Percentiles rank a stretch among this genome's conserved stretches.
These are phyloP conservation scores for Phoma herbarum DNA, from an alignment of 2,329 filamentous ascomycete genomes.

Conservation along the genomic window DNA sequence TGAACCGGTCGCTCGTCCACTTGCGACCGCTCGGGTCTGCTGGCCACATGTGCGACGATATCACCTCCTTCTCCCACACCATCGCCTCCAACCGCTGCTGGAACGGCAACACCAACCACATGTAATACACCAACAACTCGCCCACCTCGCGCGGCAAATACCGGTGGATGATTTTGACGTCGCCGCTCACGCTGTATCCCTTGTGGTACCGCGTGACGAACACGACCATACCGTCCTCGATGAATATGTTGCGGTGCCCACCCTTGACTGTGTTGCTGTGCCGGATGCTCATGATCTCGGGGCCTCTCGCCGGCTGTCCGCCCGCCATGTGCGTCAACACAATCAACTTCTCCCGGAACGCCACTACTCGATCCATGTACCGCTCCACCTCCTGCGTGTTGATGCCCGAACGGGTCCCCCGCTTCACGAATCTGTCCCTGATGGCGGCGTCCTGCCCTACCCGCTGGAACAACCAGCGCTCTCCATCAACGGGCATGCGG, in stretches of 20 bases:
- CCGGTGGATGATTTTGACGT: slow-evolving; percentile 38
- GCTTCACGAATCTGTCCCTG: too few species aligned
- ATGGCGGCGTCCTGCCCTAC: too few species aligned
- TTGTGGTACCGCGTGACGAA: slow-evolving; percentile 33
- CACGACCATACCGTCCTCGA: slow-evolving; percentile 25
- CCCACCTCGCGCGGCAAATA: slow-evolving; percentile 38
- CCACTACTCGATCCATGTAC: slow-evolving; percentile 9
- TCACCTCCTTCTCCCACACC: slow-evolving; percentile 23
- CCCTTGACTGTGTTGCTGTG: slow-evolving; percentile 27
- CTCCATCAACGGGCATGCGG: slow-evolving; percentile 5
- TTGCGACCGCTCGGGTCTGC: slow-evolving; percentile 17
- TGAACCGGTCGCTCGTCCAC: slow-evolving; percentile 23
- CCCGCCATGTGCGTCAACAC: slow-evolving; percentile 29
- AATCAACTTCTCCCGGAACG: slow-evolving; percentile 31
- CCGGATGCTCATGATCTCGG: slow-evolving; percentile 20
- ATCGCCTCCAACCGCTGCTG: too few species aligned
- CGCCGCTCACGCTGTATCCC: slow-evolving; percentile 23
- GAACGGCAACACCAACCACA: slow-evolving; percentile 24
- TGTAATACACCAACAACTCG: slow-evolving; percentile 31
- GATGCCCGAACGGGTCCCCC: too few species aligned
- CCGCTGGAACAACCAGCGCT: slow-evolving; percentile 8
- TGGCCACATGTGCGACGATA: slow-evolving; percentile 26
- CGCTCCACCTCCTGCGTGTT: too few species aligned
- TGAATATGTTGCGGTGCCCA: slow-evolving; percentile 23
- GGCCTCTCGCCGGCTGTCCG: too few species aligned